These are phyloP conservation scores for Phytopythium oedochilum DNA, from an alignment of 352 stramenopile genomes.

Conservation along the genomic window DNA sequence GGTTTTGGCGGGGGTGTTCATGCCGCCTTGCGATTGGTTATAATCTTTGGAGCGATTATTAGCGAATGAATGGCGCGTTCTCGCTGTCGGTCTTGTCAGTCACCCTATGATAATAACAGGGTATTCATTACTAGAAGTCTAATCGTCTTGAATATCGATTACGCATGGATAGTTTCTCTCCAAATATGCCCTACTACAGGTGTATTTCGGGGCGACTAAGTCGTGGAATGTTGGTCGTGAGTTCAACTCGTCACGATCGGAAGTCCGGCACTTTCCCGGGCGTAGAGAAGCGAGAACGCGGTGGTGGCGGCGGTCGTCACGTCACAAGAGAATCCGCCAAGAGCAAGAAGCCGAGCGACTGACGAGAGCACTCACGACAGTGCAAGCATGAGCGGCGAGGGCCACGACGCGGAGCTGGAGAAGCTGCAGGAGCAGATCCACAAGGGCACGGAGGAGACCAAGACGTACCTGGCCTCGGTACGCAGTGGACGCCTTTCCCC, in stretches of 20 bases:
- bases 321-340: neutral
- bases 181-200: neutral
- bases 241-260: conserved; percentile 3
- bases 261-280: neutral
- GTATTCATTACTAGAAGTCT: no score
- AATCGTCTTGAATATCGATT: no score
- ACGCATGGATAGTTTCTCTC: neutral
- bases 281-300: neutral
- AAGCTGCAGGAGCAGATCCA: conserved; percentile 70
- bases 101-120: neutral
- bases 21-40: no score
- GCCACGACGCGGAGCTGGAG: conserved; percentile 29
- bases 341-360: neutral
- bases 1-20: neutral
- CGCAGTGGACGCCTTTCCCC: neutral
- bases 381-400: conserved; percentile 1
- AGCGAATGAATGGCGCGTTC: neutral
- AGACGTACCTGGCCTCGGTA: conserved; percentile 60
- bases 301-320: neutral
- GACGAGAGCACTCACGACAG: neutral
- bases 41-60: neutral
- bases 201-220: neutral
- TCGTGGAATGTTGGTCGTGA: conserved; percentile 2
- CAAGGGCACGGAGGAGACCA: conserved; percentile 66
- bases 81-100: neutral